phyloP scores from a whole-genome alignment of 495 filamentous ascomycete species.

The Neurospora tetrasperma region DNA sequence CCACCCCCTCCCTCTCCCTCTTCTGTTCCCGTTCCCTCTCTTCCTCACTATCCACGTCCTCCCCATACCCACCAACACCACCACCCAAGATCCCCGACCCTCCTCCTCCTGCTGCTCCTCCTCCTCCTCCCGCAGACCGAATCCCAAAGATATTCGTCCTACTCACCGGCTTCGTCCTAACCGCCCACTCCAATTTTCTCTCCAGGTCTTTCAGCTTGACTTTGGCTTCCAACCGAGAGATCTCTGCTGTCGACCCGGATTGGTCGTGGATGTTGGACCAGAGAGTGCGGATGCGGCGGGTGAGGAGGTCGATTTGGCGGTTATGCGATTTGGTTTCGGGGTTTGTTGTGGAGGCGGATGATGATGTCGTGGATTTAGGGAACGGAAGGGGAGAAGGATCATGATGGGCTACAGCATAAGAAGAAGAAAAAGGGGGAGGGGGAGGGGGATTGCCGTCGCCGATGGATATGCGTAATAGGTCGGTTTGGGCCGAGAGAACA shows the following conservation, averaged over 20 bases:
- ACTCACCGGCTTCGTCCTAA: constrained; percentile 54
- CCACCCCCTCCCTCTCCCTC: constrained; percentile 1
- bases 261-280: constrained; percentile 64
- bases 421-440: neutral
- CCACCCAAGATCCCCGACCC: neutral
- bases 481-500: constrained; percentile 49
- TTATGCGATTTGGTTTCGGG: constrained; percentile 41
- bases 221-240: constrained; percentile 65
- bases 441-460: constrained; percentile 42
- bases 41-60: constrained; percentile 17
- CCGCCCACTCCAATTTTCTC: constrained; percentile 57
- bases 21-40: constrained; percentile 1
- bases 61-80: neutral
- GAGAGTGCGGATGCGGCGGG: constrained; percentile 50
- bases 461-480: constrained; percentile 62
- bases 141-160: constrained; percentile 47
- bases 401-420: too few relatives aligned
- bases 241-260: constrained; percentile 48
- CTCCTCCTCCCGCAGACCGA: neutral
- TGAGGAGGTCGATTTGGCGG: constrained; percentile 54
- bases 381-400: constrained; percentile 13
- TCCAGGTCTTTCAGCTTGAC: constrained; percentile 58
- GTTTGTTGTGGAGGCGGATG: constrained; percentile 17
- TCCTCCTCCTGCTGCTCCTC: neutral
- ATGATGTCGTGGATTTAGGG: neutral